These are phyloP conservation scores for Medicago lupulina DNA, from an alignment of 306 rosid genomes.

Conservation along the genomic window DNA sequence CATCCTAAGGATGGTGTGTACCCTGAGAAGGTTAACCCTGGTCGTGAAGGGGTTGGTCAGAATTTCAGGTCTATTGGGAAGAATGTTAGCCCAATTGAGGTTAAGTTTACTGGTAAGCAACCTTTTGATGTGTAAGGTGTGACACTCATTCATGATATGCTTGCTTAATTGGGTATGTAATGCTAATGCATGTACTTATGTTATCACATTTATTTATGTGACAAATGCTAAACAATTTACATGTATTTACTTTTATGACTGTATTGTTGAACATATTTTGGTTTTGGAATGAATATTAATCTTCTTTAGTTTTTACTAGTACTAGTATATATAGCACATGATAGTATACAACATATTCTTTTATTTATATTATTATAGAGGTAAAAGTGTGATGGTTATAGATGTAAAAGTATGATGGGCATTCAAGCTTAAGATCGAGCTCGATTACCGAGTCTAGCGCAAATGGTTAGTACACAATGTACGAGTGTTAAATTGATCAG, in stretches of 20 bases:
- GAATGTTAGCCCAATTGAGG: constrained; percentile 89
- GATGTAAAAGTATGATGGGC: neutral
- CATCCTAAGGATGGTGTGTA: constrained; percentile 98
- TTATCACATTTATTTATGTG: constrained; percentile 12
- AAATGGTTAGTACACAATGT: neutral
- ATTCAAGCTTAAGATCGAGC: neutral
- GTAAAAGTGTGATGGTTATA: no score
- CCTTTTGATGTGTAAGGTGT: constrained; percentile 51
- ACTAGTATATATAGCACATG: no score
- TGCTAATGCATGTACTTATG: neutral
- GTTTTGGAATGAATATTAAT: constrained; percentile 5
- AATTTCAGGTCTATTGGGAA: constrained; percentile 95
- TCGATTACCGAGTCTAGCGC: neutral
- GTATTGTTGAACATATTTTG: neutral
- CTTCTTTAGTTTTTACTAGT: neutral
- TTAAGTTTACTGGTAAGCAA: constrained; percentile 98
- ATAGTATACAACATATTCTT: no score
- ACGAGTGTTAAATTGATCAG: neutral
- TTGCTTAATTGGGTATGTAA: neutral
- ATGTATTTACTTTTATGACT: constrained; percentile 12
- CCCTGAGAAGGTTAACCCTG: constrained; percentile 97
- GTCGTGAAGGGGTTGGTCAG: constrained; percentile 87
- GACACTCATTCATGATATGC: neutral
- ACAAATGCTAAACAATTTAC: constrained; percentile 22
- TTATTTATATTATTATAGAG: no score